Conservation (phyloP, 2,329 filamentous ascomycete species). For the Clonostachys byssicola region DNA sequence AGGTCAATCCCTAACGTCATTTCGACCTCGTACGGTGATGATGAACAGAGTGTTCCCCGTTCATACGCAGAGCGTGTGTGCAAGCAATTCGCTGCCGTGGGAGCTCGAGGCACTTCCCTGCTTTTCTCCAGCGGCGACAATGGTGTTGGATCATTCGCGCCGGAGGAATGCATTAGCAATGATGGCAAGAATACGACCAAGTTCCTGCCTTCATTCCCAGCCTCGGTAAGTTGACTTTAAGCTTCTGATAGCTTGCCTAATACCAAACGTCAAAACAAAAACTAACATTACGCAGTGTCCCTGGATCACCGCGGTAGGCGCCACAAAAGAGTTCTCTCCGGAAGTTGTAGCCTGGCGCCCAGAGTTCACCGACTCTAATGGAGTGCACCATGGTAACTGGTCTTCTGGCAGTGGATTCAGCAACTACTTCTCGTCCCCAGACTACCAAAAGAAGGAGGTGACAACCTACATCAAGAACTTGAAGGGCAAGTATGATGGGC, state of each 20-base stretch:
- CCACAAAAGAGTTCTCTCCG: conserved; percentile 24
- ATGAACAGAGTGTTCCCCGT: conserved; percentile 21
- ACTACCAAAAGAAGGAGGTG: conserved; percentile 32
- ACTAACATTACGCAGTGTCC: conserved; percentile 16
- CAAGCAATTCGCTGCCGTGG: conserved; percentile 22
- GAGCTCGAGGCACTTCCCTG: conserved; percentile 19
- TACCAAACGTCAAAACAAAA: not conserved
- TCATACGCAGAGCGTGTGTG: conserved; percentile 20
- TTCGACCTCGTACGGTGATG: conserved; percentile 26
- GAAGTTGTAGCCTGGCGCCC: conserved; percentile 1
- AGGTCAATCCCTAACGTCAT: conserved; percentile 24
- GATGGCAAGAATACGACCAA: conserved; percentile 49
- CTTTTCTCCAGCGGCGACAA: conserved; percentile 18
- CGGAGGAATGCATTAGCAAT: conserved; percentile 39
- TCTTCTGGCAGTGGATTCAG: conserved; percentile 38
- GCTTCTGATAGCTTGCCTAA: not conserved
- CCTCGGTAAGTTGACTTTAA: conserved; percentile 13
- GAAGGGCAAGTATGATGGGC: conserved; percentile 33
- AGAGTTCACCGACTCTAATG: conserved; percentile 8
- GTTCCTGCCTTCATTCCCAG: conserved; percentile 53
- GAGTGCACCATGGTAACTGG: conserved; percentile 10
- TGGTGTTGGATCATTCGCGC: conserved; percentile 10
- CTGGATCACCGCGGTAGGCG: conserved; percentile 23
- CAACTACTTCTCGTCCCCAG: conserved; percentile 34
- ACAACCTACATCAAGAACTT: conserved; percentile 30